These are phyloP conservation scores for Salvia splendens DNA, from an alignment of 257 asterid species.

Conservation along the genomic window DNA sequence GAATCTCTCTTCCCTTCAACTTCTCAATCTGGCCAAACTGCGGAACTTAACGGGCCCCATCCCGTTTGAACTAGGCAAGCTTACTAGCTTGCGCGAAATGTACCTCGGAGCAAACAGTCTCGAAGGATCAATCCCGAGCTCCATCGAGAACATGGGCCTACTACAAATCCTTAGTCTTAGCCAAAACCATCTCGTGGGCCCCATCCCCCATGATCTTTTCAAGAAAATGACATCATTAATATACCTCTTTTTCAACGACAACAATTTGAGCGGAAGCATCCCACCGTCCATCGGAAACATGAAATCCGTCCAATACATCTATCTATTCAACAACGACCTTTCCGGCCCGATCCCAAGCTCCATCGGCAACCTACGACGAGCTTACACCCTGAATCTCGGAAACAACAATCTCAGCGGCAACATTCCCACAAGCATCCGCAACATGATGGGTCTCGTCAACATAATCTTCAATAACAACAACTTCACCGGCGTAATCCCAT, in stretches of 20 bases:
- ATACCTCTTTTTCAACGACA: conserved; percentile 41
- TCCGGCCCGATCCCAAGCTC: conserved; percentile 57
- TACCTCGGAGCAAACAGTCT: conserved; percentile 48
- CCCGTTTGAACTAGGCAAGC: too few species aligned
- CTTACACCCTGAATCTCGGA: conserved; percentile 46
- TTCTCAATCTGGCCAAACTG: too few species aligned
- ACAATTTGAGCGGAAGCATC: conserved; percentile 52
- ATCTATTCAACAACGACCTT: conserved; percentile 51
- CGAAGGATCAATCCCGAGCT: conserved; percentile 47
- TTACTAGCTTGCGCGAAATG: conserved; percentile 18
- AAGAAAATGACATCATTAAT: conserved; percentile 32
- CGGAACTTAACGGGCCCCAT: too few species aligned
- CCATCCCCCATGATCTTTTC: conserved; percentile 43
- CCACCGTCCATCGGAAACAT: conserved; percentile 58
- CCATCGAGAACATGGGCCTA: conserved; percentile 32
- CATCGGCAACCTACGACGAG: conserved; percentile 41
- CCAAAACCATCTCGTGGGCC: conserved; percentile 48
- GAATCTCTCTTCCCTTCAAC: too few species aligned
- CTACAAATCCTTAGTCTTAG: conserved; percentile 43
- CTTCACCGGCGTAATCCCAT: conserved; percentile 54
- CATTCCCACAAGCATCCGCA: conserved; percentile 54
- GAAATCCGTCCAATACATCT: conserved; percentile 39
- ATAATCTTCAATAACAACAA: conserved; percentile 58
- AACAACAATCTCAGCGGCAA: conserved; percentile 58
- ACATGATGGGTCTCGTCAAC: conserved; percentile 41